Base-by-base conservation (phyloP, 1,284 basidiomycete genomes). In the Heterobasidion annosum region DNA sequence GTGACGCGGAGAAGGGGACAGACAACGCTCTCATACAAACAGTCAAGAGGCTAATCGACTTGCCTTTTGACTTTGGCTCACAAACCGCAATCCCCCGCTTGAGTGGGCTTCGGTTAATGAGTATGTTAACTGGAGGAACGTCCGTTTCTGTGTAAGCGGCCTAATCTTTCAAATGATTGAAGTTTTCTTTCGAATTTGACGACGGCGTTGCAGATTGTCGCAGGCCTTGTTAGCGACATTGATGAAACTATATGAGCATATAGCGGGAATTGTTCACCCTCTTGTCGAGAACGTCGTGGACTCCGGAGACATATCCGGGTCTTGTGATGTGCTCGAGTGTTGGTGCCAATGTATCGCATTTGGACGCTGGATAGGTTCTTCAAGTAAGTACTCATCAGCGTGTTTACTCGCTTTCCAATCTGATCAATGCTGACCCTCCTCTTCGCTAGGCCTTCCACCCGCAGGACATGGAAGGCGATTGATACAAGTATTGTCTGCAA, bases 401-500 rank as follows among this genome's bases (percentile, higher is more conserved):
- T 33, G 25, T 32, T 49, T 50, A n/a, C 25, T 25, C 2, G 19
- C n/a, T 45, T 34, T 33, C 25, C 19, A 25, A 4, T 25, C 37
- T 33, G 13, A 10, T 16, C 33, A 32, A 8, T 13, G 25, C 13
- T 33, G 32, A 33, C 33, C 19, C 8, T 34, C 18, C 37, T 42
- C 18, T 25, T n/a, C 34, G n/a, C n/a, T 16, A 51, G 50, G 16
- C n/a, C 18, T 12, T 9, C 50, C 37, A 18, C 9, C 50, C 6
- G 8, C 37, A 34, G 50, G 50, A n/a, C 50, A 40, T 44, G 54
- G 60, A 34, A 48, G 35, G 46, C 52, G 42, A 42, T 57, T 67
- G 7, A 52, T 63, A 12, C 56, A 58, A 2, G 61, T 58, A 35
- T 51, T 66, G 15, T 53, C 61, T 19, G 48, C 54, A n/a, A 48